A percentile compares a stretch with the other conserved stretches of the same genome.
Evolutionary conservation across 768 basidiomycete species (phyloP).

Genomic region (Suillus plorans): DNA sequence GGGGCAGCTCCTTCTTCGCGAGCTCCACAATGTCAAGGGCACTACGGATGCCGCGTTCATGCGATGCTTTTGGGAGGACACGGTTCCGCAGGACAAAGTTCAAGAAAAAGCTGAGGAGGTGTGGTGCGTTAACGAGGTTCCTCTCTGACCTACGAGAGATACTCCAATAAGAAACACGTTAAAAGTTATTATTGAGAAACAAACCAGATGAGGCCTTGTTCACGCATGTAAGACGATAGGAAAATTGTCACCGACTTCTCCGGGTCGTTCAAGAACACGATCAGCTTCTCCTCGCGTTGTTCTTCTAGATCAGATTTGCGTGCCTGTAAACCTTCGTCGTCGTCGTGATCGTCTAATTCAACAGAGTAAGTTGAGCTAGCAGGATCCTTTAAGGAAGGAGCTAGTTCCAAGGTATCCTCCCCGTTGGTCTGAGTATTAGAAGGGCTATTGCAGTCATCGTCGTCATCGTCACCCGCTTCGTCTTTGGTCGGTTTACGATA

Average conservation of each 20-base stretch:
- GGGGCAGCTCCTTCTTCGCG: constrained; percentile 44
- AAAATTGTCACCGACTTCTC: constrained; percentile 60
- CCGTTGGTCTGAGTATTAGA: neutral
- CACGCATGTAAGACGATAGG: constrained; percentile 66
- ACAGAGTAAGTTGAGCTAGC: constrained; percentile 16
- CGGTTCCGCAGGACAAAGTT: constrained; percentile 57
- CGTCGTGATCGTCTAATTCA: constrained; percentile 21
- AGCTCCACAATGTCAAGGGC: constrained; percentile 43
- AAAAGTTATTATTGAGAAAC: constrained; percentile 13
- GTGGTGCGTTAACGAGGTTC: constrained; percentile 51
- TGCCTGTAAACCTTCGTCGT: constrained; percentile 38
- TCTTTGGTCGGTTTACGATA: constrained; percentile 35
- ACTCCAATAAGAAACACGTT: constrained; percentile 1
- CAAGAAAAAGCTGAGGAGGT: constrained; percentile 59
- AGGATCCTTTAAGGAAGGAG: constrained; percentile 23
- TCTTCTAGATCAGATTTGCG: constrained; percentile 33
- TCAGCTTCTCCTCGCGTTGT: constrained; percentile 43
- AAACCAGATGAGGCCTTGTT: constrained; percentile 72
- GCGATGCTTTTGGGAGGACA: constrained; percentile 47
- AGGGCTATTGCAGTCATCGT: constrained; percentile 6
- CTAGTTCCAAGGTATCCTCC: neutral
- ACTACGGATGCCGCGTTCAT: constrained; percentile 45
- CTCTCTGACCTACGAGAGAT: constrained; percentile 40
- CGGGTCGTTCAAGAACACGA: constrained; percentile 61
- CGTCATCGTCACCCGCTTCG: constrained; percentile 31